phyloP scores from a whole-genome alignment of 768 basidiomycete genomes.

The Boletus rufocinnamomeus region DNA sequence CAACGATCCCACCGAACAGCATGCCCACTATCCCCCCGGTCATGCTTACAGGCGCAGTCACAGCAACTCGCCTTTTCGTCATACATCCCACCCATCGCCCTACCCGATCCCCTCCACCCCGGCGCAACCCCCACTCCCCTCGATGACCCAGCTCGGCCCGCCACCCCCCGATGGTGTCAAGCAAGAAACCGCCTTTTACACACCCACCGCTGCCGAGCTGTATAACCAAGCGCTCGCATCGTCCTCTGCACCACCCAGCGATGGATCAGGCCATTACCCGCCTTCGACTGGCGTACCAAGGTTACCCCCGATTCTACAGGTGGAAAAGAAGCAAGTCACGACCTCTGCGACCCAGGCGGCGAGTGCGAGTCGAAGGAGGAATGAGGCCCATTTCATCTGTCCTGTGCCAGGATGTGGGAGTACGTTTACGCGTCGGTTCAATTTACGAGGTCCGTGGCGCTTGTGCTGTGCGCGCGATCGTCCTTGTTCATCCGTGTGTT shows the following conservation, averaged over 20 bases:
- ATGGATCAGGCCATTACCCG: constrained; percentile 34
- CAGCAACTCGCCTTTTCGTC: constrained; percentile 36
- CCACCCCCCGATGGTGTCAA: constrained; percentile 36
- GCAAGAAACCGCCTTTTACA: constrained; percentile 46
- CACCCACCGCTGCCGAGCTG: constrained; percentile 55
- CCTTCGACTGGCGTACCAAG: constrained; percentile 42
- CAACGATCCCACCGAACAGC: constrained; percentile 36
- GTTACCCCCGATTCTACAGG: constrained; percentile 84
- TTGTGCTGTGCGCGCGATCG: constrained; percentile 1
- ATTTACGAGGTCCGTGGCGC: constrained; percentile 64
- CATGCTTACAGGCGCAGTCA: constrained; percentile 37
- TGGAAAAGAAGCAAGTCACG: constrained; percentile 94
- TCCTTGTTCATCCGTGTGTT: constrained; percentile 5
- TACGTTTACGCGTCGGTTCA: constrained; percentile 95
- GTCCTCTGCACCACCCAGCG: constrained; percentile 24
- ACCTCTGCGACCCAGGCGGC: constrained; percentile 92
- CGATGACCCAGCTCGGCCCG: constrained; percentile 23
- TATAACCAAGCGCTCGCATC: constrained; percentile 50
- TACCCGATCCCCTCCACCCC: constrained; percentile 39
- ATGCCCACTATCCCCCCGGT: constrained; percentile 38
- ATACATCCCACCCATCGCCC: constrained; percentile 44
- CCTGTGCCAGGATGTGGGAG: constrained; percentile 95
- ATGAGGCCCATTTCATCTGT: constrained; percentile 91
- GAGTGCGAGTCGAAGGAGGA: constrained; percentile 84
- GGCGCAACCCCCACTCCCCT: constrained; percentile 31